phyloP scores from a whole-genome alignment of 805 yeast genomes.

The Zygoascus ofunaensis region DNA sequence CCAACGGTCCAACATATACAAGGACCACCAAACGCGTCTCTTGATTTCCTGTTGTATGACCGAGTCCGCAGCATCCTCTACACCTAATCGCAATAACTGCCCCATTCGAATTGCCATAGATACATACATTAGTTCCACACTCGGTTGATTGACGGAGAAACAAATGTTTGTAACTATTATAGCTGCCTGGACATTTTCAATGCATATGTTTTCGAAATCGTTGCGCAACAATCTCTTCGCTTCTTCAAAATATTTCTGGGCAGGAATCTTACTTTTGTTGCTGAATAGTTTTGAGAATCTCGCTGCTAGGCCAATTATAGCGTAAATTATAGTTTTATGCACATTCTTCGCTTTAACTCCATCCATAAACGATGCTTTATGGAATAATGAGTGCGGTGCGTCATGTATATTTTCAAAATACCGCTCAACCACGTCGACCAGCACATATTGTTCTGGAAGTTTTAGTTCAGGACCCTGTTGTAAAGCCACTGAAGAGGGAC shows the following conservation, averaged over 20 bases:
- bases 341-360: constrained; percentile 2
- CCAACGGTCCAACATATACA: constrained; percentile 9
- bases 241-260: background rate
- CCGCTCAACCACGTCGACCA: constrained; percentile 5
- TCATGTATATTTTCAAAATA: constrained; percentile 7
- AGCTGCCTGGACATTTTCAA: constrained; percentile 6
- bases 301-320: constrained; percentile 6
- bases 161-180: constrained; percentile 3
- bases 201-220: constrained; percentile 9
- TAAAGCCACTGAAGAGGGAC: too few species aligned
- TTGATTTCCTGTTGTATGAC: constrained; percentile 4
- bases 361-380: constrained; percentile 4
- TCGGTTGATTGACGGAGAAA: constrained; percentile 4
- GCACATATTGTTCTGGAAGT: constrained; percentile 4
- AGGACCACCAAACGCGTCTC: constrained; percentile 8
- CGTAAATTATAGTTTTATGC: constrained; percentile 4
- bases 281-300: constrained; percentile 3
- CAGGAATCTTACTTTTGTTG: background rate
- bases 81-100: constrained; percentile 3
- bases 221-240: constrained; percentile 1
- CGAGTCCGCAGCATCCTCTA: constrained; percentile 2
- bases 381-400: constrained; percentile 8
- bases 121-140: background rate
- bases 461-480: background rate
- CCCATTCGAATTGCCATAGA: constrained; percentile 8